Base-by-base conservation (phyloP, 352 stramenopile species). In the Phytophthora sojae region DNA sequence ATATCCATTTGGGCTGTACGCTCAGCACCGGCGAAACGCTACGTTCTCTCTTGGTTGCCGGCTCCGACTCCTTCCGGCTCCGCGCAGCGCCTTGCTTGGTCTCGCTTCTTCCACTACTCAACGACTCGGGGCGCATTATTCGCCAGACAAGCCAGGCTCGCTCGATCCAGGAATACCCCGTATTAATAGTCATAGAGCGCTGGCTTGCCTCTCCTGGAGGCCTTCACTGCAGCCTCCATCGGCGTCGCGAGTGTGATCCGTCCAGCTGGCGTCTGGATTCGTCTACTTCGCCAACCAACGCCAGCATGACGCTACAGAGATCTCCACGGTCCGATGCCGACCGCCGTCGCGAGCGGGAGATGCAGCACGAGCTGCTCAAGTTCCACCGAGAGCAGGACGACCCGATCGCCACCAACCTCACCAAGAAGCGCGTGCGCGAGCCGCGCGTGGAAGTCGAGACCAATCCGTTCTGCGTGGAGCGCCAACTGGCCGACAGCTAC, bases 401-500 rank as follows among this genome's bases (percentile, higher is more conserved):
- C 25, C 80, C 81, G 3, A 73, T 92, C 4, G 73, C 68, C 19
- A 90, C 86, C 26, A 77, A 79, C 12, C 67, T 86, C 49, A 81
- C 86, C 44, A 88, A 91, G 64, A 94, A 94, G 64, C 81, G 86
- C 47, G 54, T 91, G 6, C 84, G 81, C 12, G 67, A 93, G 50
- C 87, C 86, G 7, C 74, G 68, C 2, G 71, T 90, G 23, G 83
- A 93, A 51, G 26, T 74, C 58, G 82, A 94, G 25, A 71, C 66
- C 49, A 93, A 96, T 57, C 86, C 86, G 39, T 95, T 94, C 64
- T 94, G 85, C 58, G 63, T 76, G 53, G 84, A 94, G 25, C 79
- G 85, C 15, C 89, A 93, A 61, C 62, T 95, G 57, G 83, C 86
- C n/a, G 89, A 95, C 61, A 86, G 80, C 58, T 91, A 90, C 57